Conservation (phyloP, 2,329 filamentous ascomycete species). For the Colletotrichum tabaci region DNA sequence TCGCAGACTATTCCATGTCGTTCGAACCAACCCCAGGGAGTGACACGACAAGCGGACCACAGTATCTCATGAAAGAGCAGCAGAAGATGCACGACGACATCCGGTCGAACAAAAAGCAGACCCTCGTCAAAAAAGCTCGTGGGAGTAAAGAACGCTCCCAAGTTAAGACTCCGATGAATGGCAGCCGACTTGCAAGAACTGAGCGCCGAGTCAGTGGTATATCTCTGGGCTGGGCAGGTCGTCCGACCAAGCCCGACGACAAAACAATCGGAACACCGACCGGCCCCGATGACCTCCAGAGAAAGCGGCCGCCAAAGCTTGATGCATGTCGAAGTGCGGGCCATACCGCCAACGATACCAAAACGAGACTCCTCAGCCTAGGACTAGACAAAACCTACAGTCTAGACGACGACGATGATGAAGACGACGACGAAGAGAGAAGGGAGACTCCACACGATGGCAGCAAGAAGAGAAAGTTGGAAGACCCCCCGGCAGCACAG, state of each 20-base stretch:
- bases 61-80: neutral
- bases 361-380: neutral
- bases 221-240: neutral
- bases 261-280: neutral
- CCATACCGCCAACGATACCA: rapidly evolving
- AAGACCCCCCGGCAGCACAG: neutral
- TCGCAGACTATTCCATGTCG: neutral
- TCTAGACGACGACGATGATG: neutral
- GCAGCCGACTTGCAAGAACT: neutral
- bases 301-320: neutral
- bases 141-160: neutral
- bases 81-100: neutral
- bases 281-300: neutral
- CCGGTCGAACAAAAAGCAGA: neutral
- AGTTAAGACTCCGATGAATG: neutral
- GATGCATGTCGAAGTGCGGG: too few species aligned
- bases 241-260: neutral
- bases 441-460: neutral
- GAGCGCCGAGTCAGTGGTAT: neutral
- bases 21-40: neutral
- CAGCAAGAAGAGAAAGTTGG: constrained; percentile 1
- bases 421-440: neutral
- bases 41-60: too few species aligned
- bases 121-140: neutral
- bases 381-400: neutral